Base-by-base conservation (phyloP, 495 filamentous ascomycete genomes). In the Podospora sp. region DNA sequence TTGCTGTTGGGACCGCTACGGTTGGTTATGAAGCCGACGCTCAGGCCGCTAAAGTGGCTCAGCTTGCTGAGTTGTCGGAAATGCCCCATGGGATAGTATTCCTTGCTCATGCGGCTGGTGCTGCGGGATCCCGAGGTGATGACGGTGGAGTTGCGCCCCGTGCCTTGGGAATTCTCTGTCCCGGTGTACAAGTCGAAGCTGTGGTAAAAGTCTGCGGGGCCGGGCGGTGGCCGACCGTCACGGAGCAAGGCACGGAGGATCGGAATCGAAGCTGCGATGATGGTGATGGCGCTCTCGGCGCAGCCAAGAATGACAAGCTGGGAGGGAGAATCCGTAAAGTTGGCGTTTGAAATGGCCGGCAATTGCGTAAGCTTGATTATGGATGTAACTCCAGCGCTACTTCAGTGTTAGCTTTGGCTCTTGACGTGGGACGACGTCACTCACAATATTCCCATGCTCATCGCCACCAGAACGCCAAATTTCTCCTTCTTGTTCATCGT, bases 381-480 rank as follows among this genome's bases (percentile, higher is more conserved):
- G 21, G 69, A 69, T 0, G 72, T 73, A 0, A 75, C 56, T 2
- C 73, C 72, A 0, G 73, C 75, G 20, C 71, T 73, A 35, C 18
- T n/a, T 22, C 33, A 6, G 5, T 65, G 62, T 69, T 35, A 60
- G 59, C 26, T 33, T 53, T 25, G 46, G n/a, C 33, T 2, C 25
- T 21, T 12, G 26, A 0, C 2, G 16, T 18, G 6, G 11, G 6
- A 18, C 0, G 46, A 16, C 16, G 0, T 25, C 4, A 63, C 75
- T 33, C 62, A 75, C 65, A 80, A 78, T 1, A 78, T 55, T 9
- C 78, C 77, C 70, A 79, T 78, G 67, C 71, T 74, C 78, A 80
- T 80, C 0, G 78, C 78, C 0, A 77, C 70, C 25, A 77, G 57
- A 1, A 76, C 77, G 5, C 77, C 76, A 29, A 75, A 65, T 36